Conservation (phyloP, 1,284 basidiomycete species). For the Ganoderma leucocontextum region DNA sequence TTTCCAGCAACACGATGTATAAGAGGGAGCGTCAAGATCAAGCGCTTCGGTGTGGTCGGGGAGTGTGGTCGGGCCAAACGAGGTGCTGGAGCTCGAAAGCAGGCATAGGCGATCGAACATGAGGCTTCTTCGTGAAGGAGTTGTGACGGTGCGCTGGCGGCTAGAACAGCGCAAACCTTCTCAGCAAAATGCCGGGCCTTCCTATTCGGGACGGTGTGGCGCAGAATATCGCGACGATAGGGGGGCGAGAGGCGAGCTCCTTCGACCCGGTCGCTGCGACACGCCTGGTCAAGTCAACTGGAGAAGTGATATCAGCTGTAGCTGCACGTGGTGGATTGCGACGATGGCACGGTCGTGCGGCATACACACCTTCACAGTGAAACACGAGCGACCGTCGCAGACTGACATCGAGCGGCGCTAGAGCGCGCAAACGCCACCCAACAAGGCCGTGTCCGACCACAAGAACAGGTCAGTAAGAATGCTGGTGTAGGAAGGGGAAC, state of each 20-base stretch:
- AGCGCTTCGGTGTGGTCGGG: constrained; percentile 22
- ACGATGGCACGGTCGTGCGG: background rate
- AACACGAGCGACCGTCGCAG: background rate
- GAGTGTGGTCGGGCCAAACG: constrained; percentile 21
- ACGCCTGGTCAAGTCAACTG: background rate
- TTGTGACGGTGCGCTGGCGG: constrained; percentile 22
- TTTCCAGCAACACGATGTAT: constrained; percentile 18
- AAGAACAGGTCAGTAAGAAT: background rate
- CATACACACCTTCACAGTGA: background rate
- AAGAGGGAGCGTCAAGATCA: constrained; percentile 26
- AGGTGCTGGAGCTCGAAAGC: constrained; percentile 20
- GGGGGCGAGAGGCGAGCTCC: constrained; percentile 8
- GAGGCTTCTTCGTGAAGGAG: constrained; percentile 24
- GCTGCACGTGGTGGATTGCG: background rate
- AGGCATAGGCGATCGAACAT: constrained; percentile 26
- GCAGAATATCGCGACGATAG: constrained; percentile 18
- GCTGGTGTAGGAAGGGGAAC: background rate
- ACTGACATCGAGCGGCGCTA: constrained; percentile 1
- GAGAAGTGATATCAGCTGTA: background rate
- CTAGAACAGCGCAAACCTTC: constrained; percentile 24
- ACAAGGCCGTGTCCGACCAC: background rate
- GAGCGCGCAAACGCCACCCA: background rate
- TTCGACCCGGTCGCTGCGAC: background rate
- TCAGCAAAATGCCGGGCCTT: constrained; percentile 21
- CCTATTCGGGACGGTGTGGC: constrained; percentile 20